Evolutionary conservation across 176 grass and related monocot genomes (phyloP), one percentile per base, ranked within the genome.

Genomic region (Carex myosuroides): DNA sequence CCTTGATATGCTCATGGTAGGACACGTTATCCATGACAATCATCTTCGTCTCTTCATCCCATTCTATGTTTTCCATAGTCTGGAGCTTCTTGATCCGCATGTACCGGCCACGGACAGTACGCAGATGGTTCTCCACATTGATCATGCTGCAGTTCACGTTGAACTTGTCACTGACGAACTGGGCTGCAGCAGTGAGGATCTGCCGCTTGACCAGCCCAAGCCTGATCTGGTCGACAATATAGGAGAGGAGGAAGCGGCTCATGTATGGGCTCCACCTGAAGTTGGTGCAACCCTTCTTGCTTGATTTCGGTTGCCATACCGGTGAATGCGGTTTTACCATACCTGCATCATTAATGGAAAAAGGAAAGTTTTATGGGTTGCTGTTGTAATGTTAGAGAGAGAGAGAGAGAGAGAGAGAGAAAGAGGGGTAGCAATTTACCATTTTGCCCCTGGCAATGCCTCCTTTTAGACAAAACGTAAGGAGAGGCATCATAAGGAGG

Each of bases 251-350:
- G 11, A 79, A 33, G 14, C 76, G 53, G 24, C 76, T 79, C 76
- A 79, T 79, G 76, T 79, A 79, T 57, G 76, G 76, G 22, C 4
- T 79, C 76, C 76, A 79, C 14, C 76, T 53, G 53, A 79, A 79
- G 24, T 79, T 79, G 52, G 48, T 57, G 22, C 52, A 60, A 8
- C 76, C 76, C 32, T 58, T 79, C 32, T 79, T 79, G 53, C 18
- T 54, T 54, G 44, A 8, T 24, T 17, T 46, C 8, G 72, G 17
- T 50, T 32, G 50, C 56, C 29, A 50, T 33, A 57, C 21, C 3
- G 9, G 6, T 60, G 50, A n/a, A 7, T 79, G 13, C 3, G 22
- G 26, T 79, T 79, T 57, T 55, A 79, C 52, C 29, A 13, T 79
- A 29, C 46, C 39, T 48, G 3, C 13, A 55, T 13, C 22, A 18